Conservation (phyloP, 2,329 filamentous ascomycete species). For the Hymenoscyphus scutula region DNA sequence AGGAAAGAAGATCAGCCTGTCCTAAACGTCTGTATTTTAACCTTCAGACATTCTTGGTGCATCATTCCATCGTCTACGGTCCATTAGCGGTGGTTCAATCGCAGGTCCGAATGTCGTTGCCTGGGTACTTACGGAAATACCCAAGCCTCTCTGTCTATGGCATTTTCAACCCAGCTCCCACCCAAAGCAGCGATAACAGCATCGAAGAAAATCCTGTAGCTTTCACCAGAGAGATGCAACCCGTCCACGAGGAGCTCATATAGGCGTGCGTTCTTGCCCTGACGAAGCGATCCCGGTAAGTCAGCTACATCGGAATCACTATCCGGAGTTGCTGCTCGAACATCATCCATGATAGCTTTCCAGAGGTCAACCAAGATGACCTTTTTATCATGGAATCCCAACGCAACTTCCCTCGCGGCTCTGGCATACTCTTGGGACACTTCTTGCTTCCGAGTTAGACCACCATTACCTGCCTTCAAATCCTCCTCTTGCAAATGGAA, state of each 20-base stretch:
- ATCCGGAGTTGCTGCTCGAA: constrained; percentile 50
- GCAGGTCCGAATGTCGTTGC: neutral
- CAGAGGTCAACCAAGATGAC: constrained; percentile 76
- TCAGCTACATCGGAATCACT: constrained; percentile 8
- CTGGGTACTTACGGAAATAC: constrained; percentile 35
- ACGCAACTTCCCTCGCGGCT: constrained; percentile 52
- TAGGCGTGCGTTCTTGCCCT: constrained; percentile 22
- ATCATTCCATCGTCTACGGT: constrained; percentile 11
- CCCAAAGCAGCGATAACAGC: constrained; percentile 28
- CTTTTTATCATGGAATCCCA: constrained; percentile 21
- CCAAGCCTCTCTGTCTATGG: constrained; percentile 23
- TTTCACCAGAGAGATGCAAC: constrained; percentile 33
- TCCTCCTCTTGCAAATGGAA: constrained; percentile 37
- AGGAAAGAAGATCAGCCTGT: no score
- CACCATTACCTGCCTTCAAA: constrained; percentile 29
- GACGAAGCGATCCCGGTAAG: constrained; percentile 23
- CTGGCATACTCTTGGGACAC: constrained; percentile 62
- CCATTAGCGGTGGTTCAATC: neutral
- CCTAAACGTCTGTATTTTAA: neutral
- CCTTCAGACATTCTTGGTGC: neutral
- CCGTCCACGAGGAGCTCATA: constrained; percentile 31
- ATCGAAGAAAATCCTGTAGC: constrained; percentile 33
- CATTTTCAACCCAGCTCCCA: constrained; percentile 25
- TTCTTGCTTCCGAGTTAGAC: constrained; percentile 56
- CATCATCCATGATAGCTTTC: constrained; percentile 72